Percentiles rank a stretch among this genome's conserved stretches.
These are phyloP conservation scores for Craterostigma plantagineum DNA, from an alignment of 257 asterid genomes.

Conservation along the genomic window DNA sequence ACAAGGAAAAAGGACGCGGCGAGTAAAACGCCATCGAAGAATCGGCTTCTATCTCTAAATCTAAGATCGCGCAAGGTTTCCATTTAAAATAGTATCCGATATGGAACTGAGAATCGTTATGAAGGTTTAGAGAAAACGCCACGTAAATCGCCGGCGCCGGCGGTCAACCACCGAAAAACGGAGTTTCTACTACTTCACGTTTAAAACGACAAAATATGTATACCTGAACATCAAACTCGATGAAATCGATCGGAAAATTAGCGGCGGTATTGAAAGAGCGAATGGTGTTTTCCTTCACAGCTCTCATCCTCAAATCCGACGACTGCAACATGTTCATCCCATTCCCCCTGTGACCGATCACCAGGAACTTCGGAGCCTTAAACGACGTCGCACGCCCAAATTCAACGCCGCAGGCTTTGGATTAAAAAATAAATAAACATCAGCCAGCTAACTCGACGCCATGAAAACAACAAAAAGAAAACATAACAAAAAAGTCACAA, in stretches of 20 bases:
- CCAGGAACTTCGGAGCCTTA: slow-evolving; percentile 35
- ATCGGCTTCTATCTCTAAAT: too few relatives aligned
- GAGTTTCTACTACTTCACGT: too few relatives aligned
- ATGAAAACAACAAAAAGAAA: not conserved
- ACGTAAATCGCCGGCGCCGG: not conserved
- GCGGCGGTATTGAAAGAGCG: slow-evolving; percentile 73
- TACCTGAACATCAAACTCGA: slow-evolving; percentile 99
- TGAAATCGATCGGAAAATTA: slow-evolving; percentile 46
- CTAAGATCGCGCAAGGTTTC: too few relatives aligned
- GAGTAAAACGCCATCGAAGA: too few relatives aligned
- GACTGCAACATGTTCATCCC: slow-evolving; percentile 92
- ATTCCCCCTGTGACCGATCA: slow-evolving; percentile 86
- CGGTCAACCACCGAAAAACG: too few relatives aligned
- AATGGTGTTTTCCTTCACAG: slow-evolving; percentile 69
- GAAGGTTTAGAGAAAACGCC: not conserved
- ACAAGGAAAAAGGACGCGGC: too few relatives aligned
- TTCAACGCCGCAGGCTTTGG: slow-evolving; percentile 12
- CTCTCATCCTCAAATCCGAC: slow-evolving; percentile 60
- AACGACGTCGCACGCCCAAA: slow-evolving; percentile 22
- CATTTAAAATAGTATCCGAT: too few relatives aligned
- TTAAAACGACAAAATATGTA: too few relatives aligned
- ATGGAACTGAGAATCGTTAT: too few relatives aligned
- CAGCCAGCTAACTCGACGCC: too few relatives aligned
- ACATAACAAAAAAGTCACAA: not conserved
- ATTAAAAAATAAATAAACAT: slow-evolving; percentile 11